Conservation (phyloP, 164 flowering plant species). For the Chimonanthus praecox region DNA sequence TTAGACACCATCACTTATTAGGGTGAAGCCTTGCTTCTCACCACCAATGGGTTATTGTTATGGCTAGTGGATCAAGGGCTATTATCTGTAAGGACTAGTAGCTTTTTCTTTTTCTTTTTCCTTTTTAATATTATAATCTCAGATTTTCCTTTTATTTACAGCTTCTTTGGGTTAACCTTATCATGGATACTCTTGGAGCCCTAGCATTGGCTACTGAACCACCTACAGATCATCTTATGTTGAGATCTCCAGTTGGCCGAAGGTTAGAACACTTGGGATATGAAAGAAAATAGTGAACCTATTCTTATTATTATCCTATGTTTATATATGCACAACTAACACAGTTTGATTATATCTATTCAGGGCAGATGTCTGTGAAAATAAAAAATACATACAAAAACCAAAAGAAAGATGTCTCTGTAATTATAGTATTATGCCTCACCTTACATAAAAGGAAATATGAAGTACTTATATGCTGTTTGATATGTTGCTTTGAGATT, state of each 20-base stretch:
- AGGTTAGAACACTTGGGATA: slow-evolving; percentile 36
- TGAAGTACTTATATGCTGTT: too few species aligned
- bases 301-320: too few species aligned
- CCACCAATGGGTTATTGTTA: not conserved
- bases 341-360: too few species aligned
- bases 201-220: slow-evolving; percentile 97
- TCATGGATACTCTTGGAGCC: slow-evolving; percentile 97
- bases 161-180: slow-evolving; percentile 98
- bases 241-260: slow-evolving; percentile 78
- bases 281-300: not conserved
- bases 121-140: not conserved
- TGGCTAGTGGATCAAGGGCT: not conserved
- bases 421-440: too few species aligned
- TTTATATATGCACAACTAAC: too few species aligned
- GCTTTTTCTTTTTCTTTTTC: not conserved
- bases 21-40: not conserved
- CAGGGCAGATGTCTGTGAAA: too few species aligned
- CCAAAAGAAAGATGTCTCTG: too few species aligned
- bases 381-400: too few species aligned
- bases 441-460: too few species aligned
- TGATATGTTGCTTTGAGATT: too few species aligned
- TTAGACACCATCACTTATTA: not conserved
- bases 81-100: not conserved
- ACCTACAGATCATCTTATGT: slow-evolving; percentile 92
- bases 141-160: slow-evolving; percentile 17